Conservation (phyloP, 306 rosid species). For the Lathyrus sativus region DNA sequence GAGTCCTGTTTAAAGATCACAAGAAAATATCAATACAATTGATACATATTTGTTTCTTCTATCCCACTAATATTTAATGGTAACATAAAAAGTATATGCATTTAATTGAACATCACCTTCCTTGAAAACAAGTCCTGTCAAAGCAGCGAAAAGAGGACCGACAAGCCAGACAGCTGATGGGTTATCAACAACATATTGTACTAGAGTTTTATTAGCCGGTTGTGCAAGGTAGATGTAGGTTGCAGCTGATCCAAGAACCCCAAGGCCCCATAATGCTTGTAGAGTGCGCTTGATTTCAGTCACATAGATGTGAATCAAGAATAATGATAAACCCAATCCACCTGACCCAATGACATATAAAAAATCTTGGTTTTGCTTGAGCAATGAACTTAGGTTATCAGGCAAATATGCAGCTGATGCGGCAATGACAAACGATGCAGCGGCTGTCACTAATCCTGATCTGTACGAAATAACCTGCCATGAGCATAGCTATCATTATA, state of each 20-base stretch:
- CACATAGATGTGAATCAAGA: conserved; percentile 83
- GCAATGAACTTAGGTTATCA: conserved; percentile 37
- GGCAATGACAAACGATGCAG: conserved; percentile 68
- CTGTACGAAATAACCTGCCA: conserved; percentile 80
- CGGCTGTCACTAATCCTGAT: conserved; percentile 79
- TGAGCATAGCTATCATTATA: conserved; percentile 8
- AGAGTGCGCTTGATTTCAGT: conserved; percentile 79
- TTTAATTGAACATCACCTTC: conserved; percentile 57
- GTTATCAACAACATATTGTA: conserved; percentile 61
- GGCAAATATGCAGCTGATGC: conserved; percentile 73
- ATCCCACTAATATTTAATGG: conserved; percentile 9
- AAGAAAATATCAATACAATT: conserved; percentile 25
- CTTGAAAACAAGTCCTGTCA: conserved; percentile 92
- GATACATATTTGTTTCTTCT: background rate
- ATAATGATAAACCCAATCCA: conserved; percentile 75
- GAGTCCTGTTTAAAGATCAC: conserved; percentile 65
- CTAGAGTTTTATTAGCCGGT: conserved; percentile 62
- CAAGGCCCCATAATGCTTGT: conserved; percentile 87
- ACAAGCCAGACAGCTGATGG: conserved; percentile 75
- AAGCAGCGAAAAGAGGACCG: conserved; percentile 87
- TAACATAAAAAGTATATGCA: background rate
- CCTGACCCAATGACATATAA: conserved; percentile 62
- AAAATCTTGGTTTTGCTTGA: conserved; percentile 61
- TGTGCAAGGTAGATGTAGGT: conserved; percentile 61
- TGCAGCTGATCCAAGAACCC: conserved; percentile 67